phyloP scores from a whole-genome alignment of 305 asterid genomes.

The Fraxinus platypoda region DNA sequence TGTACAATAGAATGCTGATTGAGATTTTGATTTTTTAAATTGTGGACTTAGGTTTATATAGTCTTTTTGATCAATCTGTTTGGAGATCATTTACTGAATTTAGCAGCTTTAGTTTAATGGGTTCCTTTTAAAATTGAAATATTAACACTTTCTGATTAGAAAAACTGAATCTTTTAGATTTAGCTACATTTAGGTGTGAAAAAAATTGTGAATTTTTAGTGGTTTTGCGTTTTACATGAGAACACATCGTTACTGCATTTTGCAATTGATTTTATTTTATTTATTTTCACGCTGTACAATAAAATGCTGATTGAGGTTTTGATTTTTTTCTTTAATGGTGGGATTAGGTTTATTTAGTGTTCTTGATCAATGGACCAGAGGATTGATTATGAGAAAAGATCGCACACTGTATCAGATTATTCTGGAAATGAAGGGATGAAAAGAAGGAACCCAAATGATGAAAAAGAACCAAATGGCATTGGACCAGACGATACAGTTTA shows the following conservation, averaged over 20 bases:
- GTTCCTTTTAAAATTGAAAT: constrained; percentile 6
- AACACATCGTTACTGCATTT: constrained; percentile 5
- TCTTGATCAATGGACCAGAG: constrained; percentile 49
- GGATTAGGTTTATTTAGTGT: constrained; percentile 17
- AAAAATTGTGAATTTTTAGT: background rate
- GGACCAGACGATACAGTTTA: constrained; percentile 75
- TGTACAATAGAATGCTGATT: constrained; percentile 10
- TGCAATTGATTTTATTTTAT: constrained; percentile 8
- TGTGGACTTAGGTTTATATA: constrained; percentile 16
- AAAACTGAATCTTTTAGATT: background rate
- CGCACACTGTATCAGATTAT: constrained; percentile 44
- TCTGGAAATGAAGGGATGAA: constrained; percentile 53
- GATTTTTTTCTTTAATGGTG: background rate
- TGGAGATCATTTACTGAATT: constrained; percentile 4
- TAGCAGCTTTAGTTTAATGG: constrained; percentile 18
- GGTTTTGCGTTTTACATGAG: constrained; percentile 16
- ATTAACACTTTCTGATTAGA: constrained; percentile 6
- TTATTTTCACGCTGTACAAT: constrained; percentile 16
- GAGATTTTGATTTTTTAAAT: background rate
- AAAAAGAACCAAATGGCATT: constrained; percentile 54
- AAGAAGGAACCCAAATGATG: constrained; percentile 57
- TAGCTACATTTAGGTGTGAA: background rate
- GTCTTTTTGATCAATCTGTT: background rate
- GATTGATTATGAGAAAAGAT: constrained; percentile 56
- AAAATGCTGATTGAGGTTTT: constrained; percentile 3